Evolutionary conservation across 208 protist species (phyloP), one percentile per base, ranked within the genome.

Genomic region (Crithidia fasciculata): DNA sequence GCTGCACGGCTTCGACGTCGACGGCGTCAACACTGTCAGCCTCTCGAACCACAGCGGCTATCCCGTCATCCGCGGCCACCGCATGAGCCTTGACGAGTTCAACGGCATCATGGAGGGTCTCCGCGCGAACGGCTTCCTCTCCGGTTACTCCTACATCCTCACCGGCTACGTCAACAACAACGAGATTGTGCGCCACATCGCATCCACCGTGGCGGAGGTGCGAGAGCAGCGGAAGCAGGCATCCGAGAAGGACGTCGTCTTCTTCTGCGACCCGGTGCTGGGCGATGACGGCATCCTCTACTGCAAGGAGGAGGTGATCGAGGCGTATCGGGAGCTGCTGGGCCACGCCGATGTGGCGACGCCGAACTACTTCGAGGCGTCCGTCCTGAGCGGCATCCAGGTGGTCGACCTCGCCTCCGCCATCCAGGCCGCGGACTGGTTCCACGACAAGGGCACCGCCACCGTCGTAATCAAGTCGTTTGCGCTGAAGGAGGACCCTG

Each of bases 11-110:
- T 91, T 98, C 63, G 98, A 99, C 41, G 94, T 98, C 39, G 97
- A 99, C 72, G 85, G 83, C 45, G 86, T 99, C 39, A 98, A 98
- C 83, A 97, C 95, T 7, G 95, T 98, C 2, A 97, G 97, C 78
- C 86, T 99, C 18, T 97, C 92, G 10, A 99, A 99, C 72, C 96
- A 98, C 87, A 98, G 96, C 54, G 95, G 95, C 12, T 98, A 99
- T 68, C 76, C 92, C 16, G 71, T 92, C 43, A 98, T 96, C 71
- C 85, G 80, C 28, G 97, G 97, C 10, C 88, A 97, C 74, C 88
- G 87, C 61, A 90, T 98, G 77, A 76, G 82, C 58, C 70, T 96
- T 40, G 78, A 81, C 28, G 93, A 98, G 76, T 89, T 97, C 49
- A 53, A 73, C 7, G 78, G 54, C 15, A 74, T 99, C 28, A 71